Conservation (phyloP, 2,329 filamentous ascomycete genomes). For the Aspergillus ibericus region DNA sequence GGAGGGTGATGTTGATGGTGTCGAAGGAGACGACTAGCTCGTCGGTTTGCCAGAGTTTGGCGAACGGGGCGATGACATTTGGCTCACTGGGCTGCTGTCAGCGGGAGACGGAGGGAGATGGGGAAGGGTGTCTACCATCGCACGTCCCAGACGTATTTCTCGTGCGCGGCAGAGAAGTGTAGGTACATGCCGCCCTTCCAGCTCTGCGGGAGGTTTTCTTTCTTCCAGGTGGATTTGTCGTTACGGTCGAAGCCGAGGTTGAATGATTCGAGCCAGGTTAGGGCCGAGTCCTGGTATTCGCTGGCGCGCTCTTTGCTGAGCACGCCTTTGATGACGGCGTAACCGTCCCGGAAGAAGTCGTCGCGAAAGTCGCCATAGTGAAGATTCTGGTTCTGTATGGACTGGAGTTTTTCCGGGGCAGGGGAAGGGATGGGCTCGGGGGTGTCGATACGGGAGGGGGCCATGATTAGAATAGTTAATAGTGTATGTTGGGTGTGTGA, state of each 20-base stretch:
- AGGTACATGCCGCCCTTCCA: slow-evolving; percentile 4
- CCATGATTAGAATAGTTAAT: neutral
- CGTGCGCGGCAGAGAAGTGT: slow-evolving; percentile 1
- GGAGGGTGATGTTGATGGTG: slow-evolving; percentile 2
- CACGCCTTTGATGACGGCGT: slow-evolving; percentile 2
- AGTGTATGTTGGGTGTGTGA: neutral
- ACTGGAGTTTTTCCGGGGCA: neutral
- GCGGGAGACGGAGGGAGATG: neutral
- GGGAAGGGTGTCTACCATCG: neutral
- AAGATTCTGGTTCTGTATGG: neutral
- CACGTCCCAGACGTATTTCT: slow-evolving; percentile 6
- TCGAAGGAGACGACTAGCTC: slow-evolving; percentile 1
- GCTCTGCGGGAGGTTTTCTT: slow-evolving; percentile 3
- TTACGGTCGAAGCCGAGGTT: neutral
- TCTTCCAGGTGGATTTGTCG: slow-evolving; percentile 6
- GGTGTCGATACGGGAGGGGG: neutral
- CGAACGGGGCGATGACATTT: neutral
- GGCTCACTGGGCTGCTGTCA: neutral
- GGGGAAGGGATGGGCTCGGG: neutral
- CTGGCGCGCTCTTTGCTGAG: neutral
- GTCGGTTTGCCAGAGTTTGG: slow-evolving; percentile 2
- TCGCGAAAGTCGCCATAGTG: slow-evolving; percentile 3
- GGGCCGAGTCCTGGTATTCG: slow-evolving; percentile 2
- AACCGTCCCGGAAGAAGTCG: slow-evolving; percentile 1
- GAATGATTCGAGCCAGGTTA: slow-evolving; percentile 5